phyloP scores from a whole-genome alignment of 1,284 basidiomycete species.

The Trametes polyzona region DNA sequence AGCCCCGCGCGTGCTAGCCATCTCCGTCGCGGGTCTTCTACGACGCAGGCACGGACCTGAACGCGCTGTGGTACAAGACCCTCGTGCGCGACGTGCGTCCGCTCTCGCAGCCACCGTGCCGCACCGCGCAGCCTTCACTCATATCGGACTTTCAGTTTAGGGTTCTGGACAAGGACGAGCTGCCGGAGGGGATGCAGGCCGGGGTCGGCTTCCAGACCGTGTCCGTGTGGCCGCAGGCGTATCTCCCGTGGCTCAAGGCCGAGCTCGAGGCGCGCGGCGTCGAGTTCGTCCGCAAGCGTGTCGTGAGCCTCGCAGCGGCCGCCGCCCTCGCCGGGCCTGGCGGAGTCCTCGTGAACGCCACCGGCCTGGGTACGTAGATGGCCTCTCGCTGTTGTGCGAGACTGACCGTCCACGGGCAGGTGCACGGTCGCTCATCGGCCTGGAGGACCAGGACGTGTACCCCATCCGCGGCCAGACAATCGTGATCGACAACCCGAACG shows the following conservation, averaged over 20 bases:
- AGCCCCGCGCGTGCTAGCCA: constrained; percentile 37
- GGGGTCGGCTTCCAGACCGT: constrained; percentile 51
- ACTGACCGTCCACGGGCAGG: constrained; percentile 43
- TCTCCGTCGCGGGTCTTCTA: constrained; percentile 47
- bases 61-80: constrained; percentile 53
- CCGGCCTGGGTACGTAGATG: constrained; percentile 44
- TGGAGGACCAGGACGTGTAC: constrained; percentile 73
- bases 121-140: neutral
- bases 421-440: constrained; percentile 75
- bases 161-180: constrained; percentile 39
- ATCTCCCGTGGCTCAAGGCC: constrained; percentile 53
- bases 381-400: neutral
- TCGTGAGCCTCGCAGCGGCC: constrained; percentile 46
- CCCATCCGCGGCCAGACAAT: constrained; percentile 90
- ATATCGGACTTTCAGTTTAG: constrained; percentile 41
- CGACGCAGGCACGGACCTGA: constrained; percentile 32
- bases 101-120: neutral
- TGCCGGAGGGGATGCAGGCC: constrained; percentile 38
- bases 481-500: constrained; percentile 69
- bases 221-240: constrained; percentile 51
- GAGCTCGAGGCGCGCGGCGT: constrained; percentile 41
- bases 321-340: constrained; percentile 39
- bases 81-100: constrained; percentile 53
- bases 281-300: constrained; percentile 33
- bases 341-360: constrained; percentile 52